Base-by-base conservation (phyloP, 768 basidiomycete species). In the Hypholoma sublateritium region DNA sequence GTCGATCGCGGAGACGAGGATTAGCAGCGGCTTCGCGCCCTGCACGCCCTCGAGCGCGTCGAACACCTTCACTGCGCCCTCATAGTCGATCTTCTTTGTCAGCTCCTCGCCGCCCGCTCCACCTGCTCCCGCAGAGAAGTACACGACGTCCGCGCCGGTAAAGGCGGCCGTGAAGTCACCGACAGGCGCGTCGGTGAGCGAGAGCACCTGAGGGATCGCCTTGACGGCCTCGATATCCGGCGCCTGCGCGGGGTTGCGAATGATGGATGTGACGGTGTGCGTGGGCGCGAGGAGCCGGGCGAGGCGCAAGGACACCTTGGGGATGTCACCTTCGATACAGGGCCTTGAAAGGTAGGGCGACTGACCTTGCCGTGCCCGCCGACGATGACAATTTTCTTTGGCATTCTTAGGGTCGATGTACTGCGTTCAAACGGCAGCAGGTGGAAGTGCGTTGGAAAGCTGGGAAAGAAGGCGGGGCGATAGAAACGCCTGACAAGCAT, bases 1-100 rank as follows among this genome's bases (percentile, higher is more conserved):
- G 64, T 88, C 86, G 16, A 85, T 69, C 1, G 82, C 81, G 17
- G 85, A 86, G 34, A 89, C 81, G 53, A 85, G 66, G 39, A 88
- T 75, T 50, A 88, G 65, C 52, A 83, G 68, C 34, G 84, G 84
- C 57, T 78, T 80, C n/a, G 62, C 53, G 1, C 74, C 62, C 7
- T 53, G 75, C 44, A 77, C 70, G 64, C 5, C 43, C 14, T 53
- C 53, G 19, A 53, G 25, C 17, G 86, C 87, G 64, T 89, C 87
- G 62, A 84, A 88, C 2, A 87, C 79, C 69, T 88, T 89, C 36
- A 89, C 59, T 0, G 86, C 85, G 8, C 86, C 87, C 48, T 85
- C 82, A 60, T 81, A 83, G 61, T 82, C 80, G 5, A 88, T 85
- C 25, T 72, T 75, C 65, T 77, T 79, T 2, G 82, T 86, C 32